phyloP scores from a whole-genome alignment of 2,329 filamentous ascomycete genomes.

The Stemphylium vesicarium region DNA sequence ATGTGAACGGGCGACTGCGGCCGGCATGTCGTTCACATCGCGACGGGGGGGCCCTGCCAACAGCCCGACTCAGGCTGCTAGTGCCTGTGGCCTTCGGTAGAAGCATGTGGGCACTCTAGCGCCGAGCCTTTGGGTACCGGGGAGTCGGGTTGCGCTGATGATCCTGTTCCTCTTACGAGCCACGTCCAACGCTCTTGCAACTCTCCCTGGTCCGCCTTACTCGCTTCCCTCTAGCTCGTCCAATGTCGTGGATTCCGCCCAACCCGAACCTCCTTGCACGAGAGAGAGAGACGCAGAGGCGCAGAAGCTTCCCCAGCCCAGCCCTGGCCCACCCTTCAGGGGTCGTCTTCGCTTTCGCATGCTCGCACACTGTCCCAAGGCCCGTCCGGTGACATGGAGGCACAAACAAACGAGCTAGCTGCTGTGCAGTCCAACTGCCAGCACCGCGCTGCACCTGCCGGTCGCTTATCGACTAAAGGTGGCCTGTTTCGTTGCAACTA shows the following conservation, averaged over 20 bases:
- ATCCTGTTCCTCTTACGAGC: slow-evolving; percentile 41
- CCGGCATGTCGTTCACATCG: slow-evolving; percentile 38
- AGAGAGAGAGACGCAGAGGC: slow-evolving; percentile 9
- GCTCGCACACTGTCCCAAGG: slow-evolving; percentile 16
- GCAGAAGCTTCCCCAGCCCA: slow-evolving; percentile 33
- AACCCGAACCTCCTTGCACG: slow-evolving; percentile 38
- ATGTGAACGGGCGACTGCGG: slow-evolving; percentile 31
- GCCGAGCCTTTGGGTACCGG: slow-evolving; percentile 15
- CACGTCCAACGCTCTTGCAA: slow-evolving; percentile 46
- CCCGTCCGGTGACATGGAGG: slow-evolving; percentile 38
- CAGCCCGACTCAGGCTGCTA: slow-evolving; percentile 12
- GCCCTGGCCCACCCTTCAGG: slow-evolving; percentile 45
- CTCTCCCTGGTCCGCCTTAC: slow-evolving; percentile 42
- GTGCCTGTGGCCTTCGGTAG: slow-evolving; percentile 5
- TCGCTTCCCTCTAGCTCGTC: slow-evolving; percentile 39
- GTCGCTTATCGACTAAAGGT: slow-evolving; percentile 35
- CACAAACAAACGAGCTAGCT: slow-evolving; percentile 30
- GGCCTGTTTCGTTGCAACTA: slow-evolving; percentile 32
- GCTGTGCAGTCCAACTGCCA: slow-evolving; percentile 30
- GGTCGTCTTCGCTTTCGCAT: slow-evolving; percentile 26
- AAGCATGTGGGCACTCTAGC: slow-evolving; percentile 14
- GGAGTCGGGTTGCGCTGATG: slow-evolving; percentile 37
- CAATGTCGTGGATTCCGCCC: slow-evolving; percentile 45
- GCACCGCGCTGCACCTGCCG: slow-evolving; percentile 30
- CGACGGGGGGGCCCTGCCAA: slow-evolving; percentile 19